These are phyloP conservation scores for Lactifluus subvellereus DNA, from an alignment of 768 basidiomycete genomes.

Conservation along the genomic window DNA sequence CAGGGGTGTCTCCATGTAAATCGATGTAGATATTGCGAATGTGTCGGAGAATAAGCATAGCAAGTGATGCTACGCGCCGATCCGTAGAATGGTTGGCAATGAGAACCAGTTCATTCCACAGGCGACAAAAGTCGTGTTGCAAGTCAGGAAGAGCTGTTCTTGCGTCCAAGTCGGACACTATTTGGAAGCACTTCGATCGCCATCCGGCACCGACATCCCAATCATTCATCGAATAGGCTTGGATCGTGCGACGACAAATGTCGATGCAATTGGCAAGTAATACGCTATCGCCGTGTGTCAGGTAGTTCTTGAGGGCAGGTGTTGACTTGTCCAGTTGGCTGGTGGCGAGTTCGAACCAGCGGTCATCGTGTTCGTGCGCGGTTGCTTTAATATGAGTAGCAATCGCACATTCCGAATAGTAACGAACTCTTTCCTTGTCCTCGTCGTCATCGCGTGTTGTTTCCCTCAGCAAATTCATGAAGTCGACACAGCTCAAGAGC, in stretches of 20 bases:
- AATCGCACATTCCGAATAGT: background rate
- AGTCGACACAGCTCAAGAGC: background rate
- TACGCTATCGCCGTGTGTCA: no score
- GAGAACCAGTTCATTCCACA: no score
- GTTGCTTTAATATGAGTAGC: background rate
- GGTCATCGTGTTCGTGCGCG: background rate
- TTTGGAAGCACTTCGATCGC: background rate
- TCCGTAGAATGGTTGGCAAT: no score
- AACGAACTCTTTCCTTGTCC: background rate
- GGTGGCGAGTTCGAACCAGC: no score
- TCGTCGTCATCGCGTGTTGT: no score
- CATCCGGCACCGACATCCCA: background rate
- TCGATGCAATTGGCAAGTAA: no score
- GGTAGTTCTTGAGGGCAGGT: background rate
- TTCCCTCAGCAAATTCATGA: background rate
- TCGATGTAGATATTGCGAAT: no score
- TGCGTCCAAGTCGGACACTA: constrained; percentile 4
- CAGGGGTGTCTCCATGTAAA: no score
- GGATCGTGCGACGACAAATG: no score
- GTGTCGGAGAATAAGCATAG: background rate
- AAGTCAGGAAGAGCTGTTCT: no score
- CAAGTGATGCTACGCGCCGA: background rate
- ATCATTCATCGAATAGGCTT: background rate
- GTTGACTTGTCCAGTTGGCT: no score
- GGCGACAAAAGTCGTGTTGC: no score